Conservation (phyloP, 129 eudicot species). For the Helianthus annuus region HanXRQr2.0-SUNRISE NC_035443.2:130698441-130698940, state of each 20-base stretch:
- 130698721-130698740: background rate
- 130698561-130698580: background rate
- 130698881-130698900: background rate
- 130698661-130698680: background rate
- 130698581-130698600: too few relatives aligned
- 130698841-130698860: background rate
- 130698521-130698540: constrained; percentile 10
- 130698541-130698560: background rate
- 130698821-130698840: background rate
- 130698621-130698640: too few relatives aligned
- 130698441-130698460: constrained; percentile 42
- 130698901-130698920: background rate
- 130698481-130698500: constrained; percentile 12
- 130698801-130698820: background rate
- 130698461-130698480: constrained; percentile 36
- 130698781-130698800: background rate
- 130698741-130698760: background rate
- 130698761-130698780: background rate
- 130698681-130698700: background rate
- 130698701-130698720: background rate
- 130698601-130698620: too few relatives aligned
- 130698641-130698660: too few relatives aligned
- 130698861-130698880: background rate
- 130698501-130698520: background rate
- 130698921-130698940: background rate